Conservation (phyloP, 805 yeast species). For the Candida coquimbonensis region DNA sequence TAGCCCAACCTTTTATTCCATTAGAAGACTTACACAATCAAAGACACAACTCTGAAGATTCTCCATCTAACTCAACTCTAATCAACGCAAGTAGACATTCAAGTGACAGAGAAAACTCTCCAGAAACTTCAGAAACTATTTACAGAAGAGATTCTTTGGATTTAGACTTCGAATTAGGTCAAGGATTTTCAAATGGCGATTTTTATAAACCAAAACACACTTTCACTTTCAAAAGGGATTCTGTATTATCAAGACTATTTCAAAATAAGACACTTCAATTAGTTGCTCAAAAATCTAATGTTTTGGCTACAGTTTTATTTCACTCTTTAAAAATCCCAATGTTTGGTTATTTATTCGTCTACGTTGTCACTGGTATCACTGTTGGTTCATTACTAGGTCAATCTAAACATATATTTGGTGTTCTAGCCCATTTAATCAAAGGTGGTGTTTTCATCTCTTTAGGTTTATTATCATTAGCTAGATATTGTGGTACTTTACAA, state of each 20-base stretch:
- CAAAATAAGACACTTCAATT: constrained; percentile 22
- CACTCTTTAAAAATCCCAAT: constrained; percentile 56
- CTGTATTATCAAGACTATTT: constrained; percentile 29
- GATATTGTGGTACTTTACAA: constrained; percentile 79
- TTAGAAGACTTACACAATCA: constrained; percentile 24
- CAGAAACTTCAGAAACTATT: constrained; percentile 18
- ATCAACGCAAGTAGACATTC: constrained; percentile 12
- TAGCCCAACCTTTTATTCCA: constrained; percentile 22
- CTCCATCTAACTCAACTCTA: constrained; percentile 20
- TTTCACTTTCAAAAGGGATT: constrained; percentile 24
- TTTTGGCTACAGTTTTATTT: constrained; percentile 32
- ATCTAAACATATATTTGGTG: constrained; percentile 61
- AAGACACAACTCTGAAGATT: constrained; percentile 6
- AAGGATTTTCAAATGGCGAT: not conserved
- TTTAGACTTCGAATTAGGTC: constrained; percentile 8
- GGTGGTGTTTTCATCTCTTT: constrained; percentile 81
- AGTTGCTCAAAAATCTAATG: constrained; percentile 19
- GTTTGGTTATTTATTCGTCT: constrained; percentile 50
- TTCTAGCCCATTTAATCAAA: constrained; percentile 92
- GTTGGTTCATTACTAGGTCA: constrained; percentile 66
- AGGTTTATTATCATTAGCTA: constrained; percentile 75
- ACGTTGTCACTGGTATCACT: constrained; percentile 48
- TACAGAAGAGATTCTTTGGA: constrained; percentile 20
- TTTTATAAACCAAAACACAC: not conserved
- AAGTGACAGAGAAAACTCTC: constrained; percentile 10